Conservation (phyloP, 2,329 filamentous ascomycete species). For the Botrytis cinerea region DNA sequence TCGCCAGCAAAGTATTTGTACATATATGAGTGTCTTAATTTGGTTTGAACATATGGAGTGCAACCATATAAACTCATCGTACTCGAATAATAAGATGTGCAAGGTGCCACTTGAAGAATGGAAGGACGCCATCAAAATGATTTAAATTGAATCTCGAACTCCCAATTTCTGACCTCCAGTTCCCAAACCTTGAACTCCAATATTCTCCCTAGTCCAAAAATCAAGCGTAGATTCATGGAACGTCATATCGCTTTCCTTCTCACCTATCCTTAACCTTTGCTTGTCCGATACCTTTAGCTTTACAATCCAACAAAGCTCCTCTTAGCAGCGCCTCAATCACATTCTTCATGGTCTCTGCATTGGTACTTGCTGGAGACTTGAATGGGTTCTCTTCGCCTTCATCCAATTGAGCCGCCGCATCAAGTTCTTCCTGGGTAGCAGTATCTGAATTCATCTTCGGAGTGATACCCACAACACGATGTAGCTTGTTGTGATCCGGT, state of each 20-base stretch:
- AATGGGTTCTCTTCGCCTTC: background rate
- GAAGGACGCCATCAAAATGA: background rate
- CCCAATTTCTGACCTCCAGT: background rate
- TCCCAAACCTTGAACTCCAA: background rate
- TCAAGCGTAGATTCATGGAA: background rate
- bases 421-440: constrained; percentile 1
- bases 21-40: background rate
- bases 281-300: background rate
- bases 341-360: background rate
- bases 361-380: background rate
- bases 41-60: background rate
- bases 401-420: background rate
- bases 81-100: background rate
- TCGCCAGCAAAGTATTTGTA: too few relatives aligned
- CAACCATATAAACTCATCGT: background rate
- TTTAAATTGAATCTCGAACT: background rate
- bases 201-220: background rate
- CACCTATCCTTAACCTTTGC: background rate
- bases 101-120: background rate
- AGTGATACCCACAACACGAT: background rate
- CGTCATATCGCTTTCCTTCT: background rate
- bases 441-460: background rate
- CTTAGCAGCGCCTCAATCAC: background rate
- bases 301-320: constrained; percentile 9
- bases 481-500: background rate